A percentile compares a stretch with the other conserved stretches of the same genome.
Evolutionary conservation across 2,329 filamentous ascomycete species (phyloP).

Genomic region (Nemania serpens): DNA sequence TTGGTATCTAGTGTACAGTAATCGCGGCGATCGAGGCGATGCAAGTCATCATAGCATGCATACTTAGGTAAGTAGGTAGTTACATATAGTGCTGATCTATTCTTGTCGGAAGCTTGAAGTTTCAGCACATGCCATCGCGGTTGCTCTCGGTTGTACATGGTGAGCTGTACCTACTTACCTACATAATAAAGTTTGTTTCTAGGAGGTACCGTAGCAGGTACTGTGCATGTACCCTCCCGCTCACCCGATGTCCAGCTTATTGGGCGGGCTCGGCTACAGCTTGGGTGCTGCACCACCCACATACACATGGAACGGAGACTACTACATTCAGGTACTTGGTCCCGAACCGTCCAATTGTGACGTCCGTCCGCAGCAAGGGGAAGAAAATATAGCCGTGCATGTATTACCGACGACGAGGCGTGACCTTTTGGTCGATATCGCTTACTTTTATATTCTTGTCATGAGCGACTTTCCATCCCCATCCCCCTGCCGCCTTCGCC

Average conservation of each 20-base stretch:
- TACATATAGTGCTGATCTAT: slow-evolving; percentile 1
- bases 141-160: no score
- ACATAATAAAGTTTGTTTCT: no score
- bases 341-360: slow-evolving; percentile 11
- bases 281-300: no score
- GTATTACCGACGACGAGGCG: slow-evolving; percentile 7
- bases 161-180: no score
- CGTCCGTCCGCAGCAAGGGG: background rate
- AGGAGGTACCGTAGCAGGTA: background rate
- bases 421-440: no score
- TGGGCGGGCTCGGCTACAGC: no score
- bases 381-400: background rate
- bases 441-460: slow-evolving; percentile 5
- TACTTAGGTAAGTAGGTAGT: background rate
- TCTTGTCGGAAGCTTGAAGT: slow-evolving; percentile 1
- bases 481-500: background rate
- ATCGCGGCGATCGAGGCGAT: slow-evolving; percentile 1
- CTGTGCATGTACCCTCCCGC: background rate
- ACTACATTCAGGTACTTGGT: background rate
- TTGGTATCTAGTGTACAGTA: background rate
- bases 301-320: no score
- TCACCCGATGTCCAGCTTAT: slow-evolving; percentile 16
- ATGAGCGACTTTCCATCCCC: slow-evolving; percentile 16
- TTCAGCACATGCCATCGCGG: background rate
- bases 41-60: background rate